These are phyloP conservation scores for Mallotus repandus DNA, from an alignment of 441 rosid genomes.

Conservation along the genomic window DNA sequence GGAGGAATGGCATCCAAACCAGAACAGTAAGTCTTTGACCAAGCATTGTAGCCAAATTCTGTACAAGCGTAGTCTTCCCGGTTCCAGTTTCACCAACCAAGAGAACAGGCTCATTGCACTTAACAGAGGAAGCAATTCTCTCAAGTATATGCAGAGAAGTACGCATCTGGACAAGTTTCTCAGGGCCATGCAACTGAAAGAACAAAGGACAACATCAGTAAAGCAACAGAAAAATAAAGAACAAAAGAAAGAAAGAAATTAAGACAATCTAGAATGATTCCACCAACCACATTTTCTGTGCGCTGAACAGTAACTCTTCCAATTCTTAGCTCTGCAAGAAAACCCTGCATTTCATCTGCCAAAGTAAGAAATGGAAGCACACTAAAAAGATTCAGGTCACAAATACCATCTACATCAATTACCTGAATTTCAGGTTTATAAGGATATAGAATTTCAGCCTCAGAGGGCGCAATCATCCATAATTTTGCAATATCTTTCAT, in stretches of 20 bases:
- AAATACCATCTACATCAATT: conserved; percentile 23
- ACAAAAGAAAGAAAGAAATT: conserved; percentile 10
- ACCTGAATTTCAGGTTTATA: conserved; percentile 86
- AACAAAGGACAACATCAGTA: conserved; percentile 24
- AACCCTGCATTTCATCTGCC: conserved; percentile 52
- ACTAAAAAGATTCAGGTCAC: conserved; percentile 8
- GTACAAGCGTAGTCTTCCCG: conserved; percentile 98
- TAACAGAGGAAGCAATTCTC: conserved; percentile 81
- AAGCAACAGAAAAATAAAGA: conserved; percentile 22
- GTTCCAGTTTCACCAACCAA: conserved; percentile 99
- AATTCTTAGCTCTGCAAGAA: conserved; percentile 50
- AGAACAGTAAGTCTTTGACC: conserved; percentile 90
- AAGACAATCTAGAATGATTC: conserved; percentile 27
- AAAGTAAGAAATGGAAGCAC: conserved; percentile 28
- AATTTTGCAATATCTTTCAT: conserved; percentile 61
- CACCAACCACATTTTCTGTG: conserved; percentile 48
- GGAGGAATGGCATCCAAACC: conserved; percentile 45
- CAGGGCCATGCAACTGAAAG: conserved; percentile 56
- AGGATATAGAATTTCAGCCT: conserved; percentile 42
- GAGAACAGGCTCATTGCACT: conserved; percentile 90
- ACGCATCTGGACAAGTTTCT: conserved; percentile 71
- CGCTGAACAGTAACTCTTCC: conserved; percentile 76
- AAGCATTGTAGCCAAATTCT: conserved; percentile 76
- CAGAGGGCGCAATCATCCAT: conserved; percentile 62
- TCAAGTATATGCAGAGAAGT: conserved; percentile 79